Conservation (phyloP, 139 green algal genomes). For the Raphidocelis subcapitata region DNA sequence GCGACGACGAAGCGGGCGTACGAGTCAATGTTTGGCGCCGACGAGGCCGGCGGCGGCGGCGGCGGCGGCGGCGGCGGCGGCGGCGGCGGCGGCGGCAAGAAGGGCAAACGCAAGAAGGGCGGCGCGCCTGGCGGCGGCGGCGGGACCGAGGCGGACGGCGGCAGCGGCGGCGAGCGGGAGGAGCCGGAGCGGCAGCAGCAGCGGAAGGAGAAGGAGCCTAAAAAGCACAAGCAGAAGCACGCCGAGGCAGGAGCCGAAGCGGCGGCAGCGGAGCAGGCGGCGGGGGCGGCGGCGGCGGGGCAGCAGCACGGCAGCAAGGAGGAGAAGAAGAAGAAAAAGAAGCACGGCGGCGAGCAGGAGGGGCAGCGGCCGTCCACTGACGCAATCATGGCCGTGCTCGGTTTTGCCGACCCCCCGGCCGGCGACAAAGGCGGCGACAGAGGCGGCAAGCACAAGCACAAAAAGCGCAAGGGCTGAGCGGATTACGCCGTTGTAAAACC, state of each 20-base stretch:
- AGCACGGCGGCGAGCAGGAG: too few relatives aligned
- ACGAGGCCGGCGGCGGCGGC: not conserved
- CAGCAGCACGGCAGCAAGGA: too few relatives aligned
- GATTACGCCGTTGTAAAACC: too few relatives aligned
- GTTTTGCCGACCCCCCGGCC: too few relatives aligned
- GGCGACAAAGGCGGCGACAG: too few relatives aligned
- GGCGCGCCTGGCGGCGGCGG: not conserved
- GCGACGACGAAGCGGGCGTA: conserved; percentile 6
- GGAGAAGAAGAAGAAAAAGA: too few relatives aligned
- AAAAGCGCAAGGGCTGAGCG: too few relatives aligned
- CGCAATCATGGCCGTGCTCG: too few relatives aligned
- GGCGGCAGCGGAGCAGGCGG: not conserved
- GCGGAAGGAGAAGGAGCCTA: not conserved
- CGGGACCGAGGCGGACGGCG: not conserved
- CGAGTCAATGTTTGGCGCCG: conserved; percentile 1
- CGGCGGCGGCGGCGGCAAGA: not conserved
- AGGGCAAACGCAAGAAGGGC: not conserved
- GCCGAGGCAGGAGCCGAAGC: not conserved
- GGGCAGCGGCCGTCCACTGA: too few relatives aligned
- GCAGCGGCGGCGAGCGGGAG: not conserved
- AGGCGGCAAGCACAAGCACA: too few relatives aligned
- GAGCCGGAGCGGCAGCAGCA: not conserved
- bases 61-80: not conserved
- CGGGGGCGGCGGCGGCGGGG: not conserved
- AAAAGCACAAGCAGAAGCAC: conserved; percentile 15